Percentiles rank a stretch among this genome's conserved stretches.
These are phyloP conservation scores for Albizia julibrissin DNA, from an alignment of 306 rosid species.

Conservation along the genomic window DNA sequence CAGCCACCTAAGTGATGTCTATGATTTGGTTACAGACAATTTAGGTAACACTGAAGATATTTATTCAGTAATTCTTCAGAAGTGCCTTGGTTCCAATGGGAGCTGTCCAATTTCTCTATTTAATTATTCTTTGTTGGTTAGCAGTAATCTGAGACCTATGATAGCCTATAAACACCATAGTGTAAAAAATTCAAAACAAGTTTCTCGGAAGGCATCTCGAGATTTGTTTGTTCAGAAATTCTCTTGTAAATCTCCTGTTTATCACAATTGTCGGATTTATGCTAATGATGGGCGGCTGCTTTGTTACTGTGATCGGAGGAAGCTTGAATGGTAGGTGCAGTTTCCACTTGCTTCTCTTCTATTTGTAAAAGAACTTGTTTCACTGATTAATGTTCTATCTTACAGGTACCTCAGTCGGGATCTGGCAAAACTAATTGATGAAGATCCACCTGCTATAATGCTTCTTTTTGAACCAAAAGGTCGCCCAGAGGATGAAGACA, in stretches of 20 bases:
- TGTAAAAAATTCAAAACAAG: conserved; percentile 52
- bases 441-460: conserved; percentile 85
- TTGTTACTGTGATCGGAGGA: conserved; percentile 91
- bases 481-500: conserved; percentile 97
- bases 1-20: conserved; percentile 70
- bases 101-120: conserved; percentile 77
- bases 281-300: conserved; percentile 95
- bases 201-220: conserved; percentile 72
- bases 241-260: conserved; percentile 95
- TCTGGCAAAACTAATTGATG: conserved; percentile 80
- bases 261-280: conserved; percentile 91
- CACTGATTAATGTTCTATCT: conserved; percentile 32
- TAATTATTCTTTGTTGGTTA: conserved; percentile 72
- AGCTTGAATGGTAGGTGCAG: conserved; percentile 87
- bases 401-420: conserved; percentile 81
- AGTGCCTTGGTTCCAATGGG: conserved; percentile 80
- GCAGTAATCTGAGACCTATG: conserved; percentile 54
- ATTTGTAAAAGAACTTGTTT: conserved; percentile 24
- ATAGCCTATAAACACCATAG: conserved; percentile 48
- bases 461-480: conserved; percentile 99
- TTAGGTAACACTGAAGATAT: conserved; percentile 50
- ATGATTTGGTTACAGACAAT: conserved; percentile 57
- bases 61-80: conserved; percentile 66
- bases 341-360: conserved; percentile 26
- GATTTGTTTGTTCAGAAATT: conserved; percentile 84